Base-by-base conservation (phyloP, 306 rosid genomes). In the Lupinus albus region DNA sequence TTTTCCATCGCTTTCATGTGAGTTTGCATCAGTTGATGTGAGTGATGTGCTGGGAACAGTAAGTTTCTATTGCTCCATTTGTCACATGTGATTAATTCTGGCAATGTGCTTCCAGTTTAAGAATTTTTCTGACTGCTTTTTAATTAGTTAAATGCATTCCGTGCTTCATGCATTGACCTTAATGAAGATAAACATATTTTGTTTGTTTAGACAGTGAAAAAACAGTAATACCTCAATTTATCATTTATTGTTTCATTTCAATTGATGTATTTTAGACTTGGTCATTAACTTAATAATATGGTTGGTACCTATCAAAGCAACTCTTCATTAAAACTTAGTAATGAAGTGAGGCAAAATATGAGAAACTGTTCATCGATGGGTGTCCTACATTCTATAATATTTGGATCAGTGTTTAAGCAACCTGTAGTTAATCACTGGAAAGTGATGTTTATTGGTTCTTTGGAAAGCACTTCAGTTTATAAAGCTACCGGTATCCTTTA, bases 31-130 rank as follows among this genome's bases (percentile, higher is more conserved):
- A 16, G 81, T 93, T 52, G 98, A 93, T 66, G 84, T 93, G 81
- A 84, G 88, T 66, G 98, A 93, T 35, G 86, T 93, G 81, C 74
- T 89, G 72, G 98, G 98, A 83, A 93, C 98, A 77, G 98, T 93
- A 89, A 93, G 98, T 85, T 74, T 81, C 78, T 76, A 18, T 74
- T 56, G 46, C 72, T 78, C 75, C 28, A 33, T 64, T 14, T 66
- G 48, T 58, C 49, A 18, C 42, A 53, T 30, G 12, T 7, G 8
- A 49, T 74, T 32, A 49, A 55, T 32, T 70, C 12, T 36, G 33
- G 61, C 4, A n/a, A 48, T 17, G 8, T 71, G 51, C 49, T 58
- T 59, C 49, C 32, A 58, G 39, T 59, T 47, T 18, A 58, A 33
- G 39, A 59, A 35, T 11, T 14, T 32, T 25, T 52, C 25, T 32